Evolutionary conservation across 331 rosid species (phyloP).

Genomic region (Acacia pycnantha): DNA sequence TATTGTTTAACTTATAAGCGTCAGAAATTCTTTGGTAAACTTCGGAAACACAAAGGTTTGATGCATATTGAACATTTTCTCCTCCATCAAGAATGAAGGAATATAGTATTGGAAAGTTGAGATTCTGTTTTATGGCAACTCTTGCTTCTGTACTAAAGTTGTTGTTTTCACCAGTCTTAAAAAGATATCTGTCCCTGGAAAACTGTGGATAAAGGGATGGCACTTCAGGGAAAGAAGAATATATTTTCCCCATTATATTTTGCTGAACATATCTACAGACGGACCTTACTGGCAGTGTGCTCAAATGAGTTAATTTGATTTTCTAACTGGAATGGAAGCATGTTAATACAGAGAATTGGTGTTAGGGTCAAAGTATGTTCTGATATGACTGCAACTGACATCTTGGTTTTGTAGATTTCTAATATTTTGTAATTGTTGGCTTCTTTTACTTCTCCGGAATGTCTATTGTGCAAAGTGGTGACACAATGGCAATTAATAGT

Average conservation of each 20-base stretch:
- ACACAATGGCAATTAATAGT: constrained; percentile 57
- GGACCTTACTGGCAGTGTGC: constrained; percentile 59
- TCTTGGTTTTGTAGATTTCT: not conserved
- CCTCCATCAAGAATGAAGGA: constrained; percentile 5
- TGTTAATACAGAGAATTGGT: constrained; percentile 64
- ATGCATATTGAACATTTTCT: not conserved
- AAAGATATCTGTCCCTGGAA: not conserved
- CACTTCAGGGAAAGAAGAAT: constrained; percentile 57
- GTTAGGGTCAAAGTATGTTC: constrained; percentile 60
- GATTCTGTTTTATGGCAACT: not conserved
- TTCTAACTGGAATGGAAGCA: constrained; percentile 62
- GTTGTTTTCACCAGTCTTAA: not conserved
- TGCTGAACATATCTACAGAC: constrained; percentile 52
- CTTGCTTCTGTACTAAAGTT: not conserved
- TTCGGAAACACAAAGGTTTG: not conserved
- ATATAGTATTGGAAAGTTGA: not conserved
- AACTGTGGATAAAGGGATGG: not conserved
- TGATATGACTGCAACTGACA: constrained; percentile 2
- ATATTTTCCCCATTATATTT: constrained; percentile 59
- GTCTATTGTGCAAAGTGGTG: constrained; percentile 76
- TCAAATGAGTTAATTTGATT: constrained; percentile 69
- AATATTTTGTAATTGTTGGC: not conserved
- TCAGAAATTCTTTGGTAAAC: not conserved
- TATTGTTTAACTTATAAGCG: not conserved
- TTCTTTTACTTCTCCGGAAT: constrained; percentile 37